A percentile compares a stretch with the other conserved stretches of the same genome.
These are phyloP conservation scores for Basidiobolus meristosporus DNA, from an alignment of 371 early-diverging fungal genomes.

Conservation along the genomic window DNA sequence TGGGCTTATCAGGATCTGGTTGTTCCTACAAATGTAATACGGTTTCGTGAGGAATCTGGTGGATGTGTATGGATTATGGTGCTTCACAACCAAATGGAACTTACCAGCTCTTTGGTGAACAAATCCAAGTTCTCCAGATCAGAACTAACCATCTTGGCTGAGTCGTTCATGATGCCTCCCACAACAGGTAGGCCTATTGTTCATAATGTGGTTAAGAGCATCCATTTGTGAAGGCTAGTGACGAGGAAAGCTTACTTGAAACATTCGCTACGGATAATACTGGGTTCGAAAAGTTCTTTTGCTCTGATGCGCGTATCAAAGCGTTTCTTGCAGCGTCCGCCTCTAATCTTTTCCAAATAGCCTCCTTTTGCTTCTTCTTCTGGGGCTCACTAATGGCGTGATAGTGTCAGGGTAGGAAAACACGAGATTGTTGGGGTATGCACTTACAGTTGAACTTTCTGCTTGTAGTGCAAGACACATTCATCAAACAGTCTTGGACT, in stretches of 20 bases:
- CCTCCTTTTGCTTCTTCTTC: conserved; percentile 68
- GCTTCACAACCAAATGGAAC: conserved; percentile 2
- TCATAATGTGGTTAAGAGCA: too few relatives aligned
- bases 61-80: conserved; percentile 7
- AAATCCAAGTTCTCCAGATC: conserved; percentile 18
- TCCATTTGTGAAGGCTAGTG: too few relatives aligned
- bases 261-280: not conserved
- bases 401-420: not conserved
- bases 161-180: too few relatives aligned
- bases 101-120: conserved; percentile 20
- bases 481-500: conserved; percentile 81
- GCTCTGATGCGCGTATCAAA: conserved; percentile 7
- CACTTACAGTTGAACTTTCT: conserved; percentile 57
- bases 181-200: too few relatives aligned
- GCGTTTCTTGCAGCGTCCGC: conserved; percentile 25
- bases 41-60: conserved; percentile 8
- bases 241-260: too few relatives aligned
- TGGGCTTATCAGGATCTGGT: conserved; percentile 34
- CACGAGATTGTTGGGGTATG: not conserved
- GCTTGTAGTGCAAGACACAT: conserved; percentile 63
- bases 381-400: conserved; percentile 44
- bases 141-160: too few relatives aligned
- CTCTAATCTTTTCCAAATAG: conserved; percentile 64
- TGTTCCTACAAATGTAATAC: conserved; percentile 20
- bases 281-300: too few relatives aligned